Evolutionary conservation across 2,329 filamentous ascomycete genomes (phyloP).

Genomic region (Macroventuria anomochaeta): DNA sequence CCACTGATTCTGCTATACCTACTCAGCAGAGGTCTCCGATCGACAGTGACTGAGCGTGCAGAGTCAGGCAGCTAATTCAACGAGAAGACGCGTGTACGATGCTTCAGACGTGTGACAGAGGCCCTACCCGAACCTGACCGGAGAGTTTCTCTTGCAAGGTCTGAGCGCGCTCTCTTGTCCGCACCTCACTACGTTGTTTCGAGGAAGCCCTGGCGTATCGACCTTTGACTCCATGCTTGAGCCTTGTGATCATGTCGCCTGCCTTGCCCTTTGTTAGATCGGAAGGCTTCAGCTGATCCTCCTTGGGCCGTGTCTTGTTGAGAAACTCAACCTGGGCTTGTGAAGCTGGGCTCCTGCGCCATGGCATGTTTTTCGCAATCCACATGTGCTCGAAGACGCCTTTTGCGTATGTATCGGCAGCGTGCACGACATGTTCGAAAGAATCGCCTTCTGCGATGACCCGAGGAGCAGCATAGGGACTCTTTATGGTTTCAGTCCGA

Average conservation of each 20-base stretch:
- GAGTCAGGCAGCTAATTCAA: too few species aligned
- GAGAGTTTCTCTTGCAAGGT: conserved; percentile 49
- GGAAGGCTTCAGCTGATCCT: conserved; percentile 60
- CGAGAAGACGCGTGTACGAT: too few species aligned
- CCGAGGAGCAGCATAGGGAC: conserved; percentile 72
- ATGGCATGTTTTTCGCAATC: conserved; percentile 69
- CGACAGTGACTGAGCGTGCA: too few species aligned
- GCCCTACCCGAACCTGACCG: conserved; percentile 58
- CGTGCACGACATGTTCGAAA: conserved; percentile 79
- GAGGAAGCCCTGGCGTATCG: conserved; percentile 52
- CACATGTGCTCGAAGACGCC: conserved; percentile 70
- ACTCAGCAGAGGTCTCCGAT: too few species aligned
- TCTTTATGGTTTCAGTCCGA: conserved; percentile 43
- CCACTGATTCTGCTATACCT: neutral
- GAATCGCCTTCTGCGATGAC: conserved; percentile 69
- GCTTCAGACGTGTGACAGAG: conserved; percentile 30
- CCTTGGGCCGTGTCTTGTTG: conserved; percentile 66
- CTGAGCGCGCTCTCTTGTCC: conserved; percentile 57
- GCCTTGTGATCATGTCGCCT: conserved; percentile 88
- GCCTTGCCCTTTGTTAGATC: conserved; percentile 81
- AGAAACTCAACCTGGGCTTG: conserved; percentile 69
- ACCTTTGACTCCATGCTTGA: conserved; percentile 80
- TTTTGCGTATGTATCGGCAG: conserved; percentile 80
- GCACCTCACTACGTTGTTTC: conserved; percentile 34
- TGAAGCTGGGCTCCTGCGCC: conserved; percentile 72